Conservation (phyloP, 768 basidiomycete genomes). For the Suillus luteus region DNA sequence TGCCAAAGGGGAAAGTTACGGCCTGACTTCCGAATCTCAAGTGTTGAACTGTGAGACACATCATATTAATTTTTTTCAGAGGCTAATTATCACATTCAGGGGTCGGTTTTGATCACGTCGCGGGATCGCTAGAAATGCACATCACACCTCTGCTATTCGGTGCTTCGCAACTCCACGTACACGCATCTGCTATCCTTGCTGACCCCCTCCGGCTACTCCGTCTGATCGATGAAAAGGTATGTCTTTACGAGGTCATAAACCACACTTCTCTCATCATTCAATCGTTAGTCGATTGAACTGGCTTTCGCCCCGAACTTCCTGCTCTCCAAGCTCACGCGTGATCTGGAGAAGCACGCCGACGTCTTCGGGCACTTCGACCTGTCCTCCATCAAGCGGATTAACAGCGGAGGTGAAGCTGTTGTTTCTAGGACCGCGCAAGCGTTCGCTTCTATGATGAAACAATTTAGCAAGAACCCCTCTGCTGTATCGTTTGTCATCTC, state of each 20-base stretch:
- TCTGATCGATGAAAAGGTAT: slow-evolving; percentile 39
- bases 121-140: slow-evolving; percentile 45
- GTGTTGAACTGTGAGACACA: slow-evolving; percentile 41
- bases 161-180: slow-evolving; percentile 26
- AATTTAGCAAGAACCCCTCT: slow-evolving; percentile 21
- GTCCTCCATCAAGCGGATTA: slow-evolving; percentile 36
- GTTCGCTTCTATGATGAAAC: slow-evolving; percentile 36
- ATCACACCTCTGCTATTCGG: slow-evolving; percentile 38
- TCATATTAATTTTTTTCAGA: too few species aligned
- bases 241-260: slow-evolving; percentile 24
- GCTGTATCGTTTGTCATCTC: slow-evolving; percentile 19
- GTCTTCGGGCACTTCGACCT: slow-evolving; percentile 35
- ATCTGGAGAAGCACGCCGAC: slow-evolving; percentile 28
- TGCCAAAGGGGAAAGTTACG: slow-evolving; percentile 38
- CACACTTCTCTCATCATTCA: slow-evolving; percentile 8
- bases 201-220: slow-evolving; percentile 26
- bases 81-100: slow-evolving; percentile 16
- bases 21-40: slow-evolving; percentile 34
- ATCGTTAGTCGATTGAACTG: slow-evolving; percentile 29
- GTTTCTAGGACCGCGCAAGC: slow-evolving; percentile 41
- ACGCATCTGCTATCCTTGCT: slow-evolving; percentile 27
- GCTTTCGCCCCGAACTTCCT: slow-evolving; percentile 46
- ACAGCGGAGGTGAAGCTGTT: slow-evolving; percentile 46
- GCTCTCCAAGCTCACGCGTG: slow-evolving; percentile 39
- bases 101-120: slow-evolving; percentile 51